phyloP scores from a whole-genome alignment of 75 land plant genomes.

The Isoetes taiwanensis region DNA sequence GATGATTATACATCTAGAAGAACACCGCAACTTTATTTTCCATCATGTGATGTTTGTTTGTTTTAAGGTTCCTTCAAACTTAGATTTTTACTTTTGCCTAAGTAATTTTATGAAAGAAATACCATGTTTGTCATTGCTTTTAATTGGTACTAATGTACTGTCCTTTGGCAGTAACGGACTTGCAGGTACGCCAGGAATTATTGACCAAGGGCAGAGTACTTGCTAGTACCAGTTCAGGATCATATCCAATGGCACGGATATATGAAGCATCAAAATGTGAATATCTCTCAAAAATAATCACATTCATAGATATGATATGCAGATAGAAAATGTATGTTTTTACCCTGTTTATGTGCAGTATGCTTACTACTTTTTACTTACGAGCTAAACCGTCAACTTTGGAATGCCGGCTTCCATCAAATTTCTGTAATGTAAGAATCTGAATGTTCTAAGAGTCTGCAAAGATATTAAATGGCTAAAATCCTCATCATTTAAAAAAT shows the following conservation, averaged over 20 bases:
- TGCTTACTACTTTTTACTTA: conserved; percentile 51
- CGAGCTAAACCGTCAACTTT: conserved; percentile 57
- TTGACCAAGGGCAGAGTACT: conserved; percentile 8
- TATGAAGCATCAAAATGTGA: conserved; percentile 72
- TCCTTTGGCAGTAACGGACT: conserved; percentile 25
- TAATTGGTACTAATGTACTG: no score
- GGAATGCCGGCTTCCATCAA: conserved; percentile 9
- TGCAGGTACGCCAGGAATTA: conserved; percentile 17
- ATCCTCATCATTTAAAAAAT: neutral
- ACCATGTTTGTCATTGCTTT: no score
- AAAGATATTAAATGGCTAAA: neutral
- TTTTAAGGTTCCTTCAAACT: no score
- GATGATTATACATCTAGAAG: no score
- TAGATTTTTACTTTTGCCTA: no score
- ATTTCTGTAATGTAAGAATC: conserved; percentile 53
- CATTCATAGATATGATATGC: no score
- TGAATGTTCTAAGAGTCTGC: neutral
- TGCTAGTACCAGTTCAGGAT: conserved; percentile 7
- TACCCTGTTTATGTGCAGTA: conserved; percentile 25
- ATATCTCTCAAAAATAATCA: neutral
- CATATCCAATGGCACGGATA: conserved; percentile 42
- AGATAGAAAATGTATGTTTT: conserved; percentile 40
- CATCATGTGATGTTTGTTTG: no score
- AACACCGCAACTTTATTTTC: no score
- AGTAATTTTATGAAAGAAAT: no score